Conservation (phyloP, 1,284 basidiomycete genomes). For the Heterobasidion annosum region DNA sequence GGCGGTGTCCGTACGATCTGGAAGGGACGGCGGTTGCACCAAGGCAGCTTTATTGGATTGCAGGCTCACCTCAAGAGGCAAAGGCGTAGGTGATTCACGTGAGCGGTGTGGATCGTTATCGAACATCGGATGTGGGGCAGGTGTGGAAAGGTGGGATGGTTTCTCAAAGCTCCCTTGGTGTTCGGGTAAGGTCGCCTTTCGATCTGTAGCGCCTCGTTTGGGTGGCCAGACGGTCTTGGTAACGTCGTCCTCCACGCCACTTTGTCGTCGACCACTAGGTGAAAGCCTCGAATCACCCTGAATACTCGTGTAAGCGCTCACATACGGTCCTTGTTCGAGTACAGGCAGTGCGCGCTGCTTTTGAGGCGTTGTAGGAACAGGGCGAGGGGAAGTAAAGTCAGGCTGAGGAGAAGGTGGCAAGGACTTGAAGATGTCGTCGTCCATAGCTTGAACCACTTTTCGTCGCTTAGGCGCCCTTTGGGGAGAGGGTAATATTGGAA, state of each 20-base stretch:
- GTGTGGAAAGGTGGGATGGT: not conserved
- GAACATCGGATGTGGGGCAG: too few species aligned
- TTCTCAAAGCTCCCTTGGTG: not conserved
- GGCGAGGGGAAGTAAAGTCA: not conserved
- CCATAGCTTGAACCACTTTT: not conserved
- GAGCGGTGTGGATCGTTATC: too few species aligned
- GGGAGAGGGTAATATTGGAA: too few species aligned
- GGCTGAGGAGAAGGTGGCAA: not conserved
- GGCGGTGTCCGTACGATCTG: too few species aligned
- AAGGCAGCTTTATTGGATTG: too few species aligned
- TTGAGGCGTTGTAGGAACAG: not conserved
- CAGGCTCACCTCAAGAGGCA: too few species aligned
- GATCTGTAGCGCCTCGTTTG: not conserved
- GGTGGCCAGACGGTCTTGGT: not conserved
- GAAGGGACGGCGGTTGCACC: too few species aligned
- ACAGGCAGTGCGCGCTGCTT: not conserved
- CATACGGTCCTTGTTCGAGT: slow-evolving; percentile 2
- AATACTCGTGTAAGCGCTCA: not conserved
- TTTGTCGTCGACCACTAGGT: not conserved
- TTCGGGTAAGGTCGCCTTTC: not conserved
- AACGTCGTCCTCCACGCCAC: not conserved
- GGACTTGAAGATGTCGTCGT: not conserved
- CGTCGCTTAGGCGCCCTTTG: not conserved
- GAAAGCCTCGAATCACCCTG: not conserved
- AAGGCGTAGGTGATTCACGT: too few species aligned